phyloP scores from a whole-genome alignment of 148 eudicot genomes.

The Simmondsia chinensis region DNA sequence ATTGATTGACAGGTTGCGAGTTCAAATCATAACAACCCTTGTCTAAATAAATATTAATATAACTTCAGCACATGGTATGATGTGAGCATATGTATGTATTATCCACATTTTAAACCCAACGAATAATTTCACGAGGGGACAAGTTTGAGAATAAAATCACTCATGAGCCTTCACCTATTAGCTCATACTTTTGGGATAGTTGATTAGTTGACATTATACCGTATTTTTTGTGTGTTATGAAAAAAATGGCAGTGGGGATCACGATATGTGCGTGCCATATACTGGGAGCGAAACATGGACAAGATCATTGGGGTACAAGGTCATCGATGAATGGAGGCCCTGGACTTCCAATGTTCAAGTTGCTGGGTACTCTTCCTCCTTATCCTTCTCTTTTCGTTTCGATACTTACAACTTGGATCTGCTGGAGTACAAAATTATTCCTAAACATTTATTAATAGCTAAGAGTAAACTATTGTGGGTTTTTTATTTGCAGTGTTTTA shows the following conservation, averaged over 20 bases:
- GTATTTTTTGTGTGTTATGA: not conserved
- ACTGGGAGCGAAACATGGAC: slow-evolving; percentile 97
- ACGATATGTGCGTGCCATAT: slow-evolving; percentile 95
- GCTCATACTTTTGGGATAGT: not conserved
- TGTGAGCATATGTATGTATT: no score
- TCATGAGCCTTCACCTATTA: no score
- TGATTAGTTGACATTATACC: not conserved
- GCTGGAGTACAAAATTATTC: not conserved
- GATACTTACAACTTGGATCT: not conserved
- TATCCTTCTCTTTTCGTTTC: not conserved
- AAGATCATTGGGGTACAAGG: slow-evolving; percentile 75
- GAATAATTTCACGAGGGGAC: no score
- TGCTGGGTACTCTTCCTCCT: slow-evolving; percentile 55
- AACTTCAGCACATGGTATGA: no score
- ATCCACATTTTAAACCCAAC: no score
- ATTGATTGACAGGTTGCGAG: no score
- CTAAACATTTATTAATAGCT: not conserved
- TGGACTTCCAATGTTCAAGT: slow-evolving; percentile 66
- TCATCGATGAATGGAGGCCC: slow-evolving; percentile 78
- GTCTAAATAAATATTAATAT: no score
- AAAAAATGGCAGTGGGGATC: slow-evolving; percentile 67
- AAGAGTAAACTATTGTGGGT: no score
- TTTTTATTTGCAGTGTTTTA: not conserved
- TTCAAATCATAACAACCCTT: no score
- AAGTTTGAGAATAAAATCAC: no score